Base-by-base conservation (phyloP, 1,284 basidiomycete species). In the Vanrija humicola region DNA sequence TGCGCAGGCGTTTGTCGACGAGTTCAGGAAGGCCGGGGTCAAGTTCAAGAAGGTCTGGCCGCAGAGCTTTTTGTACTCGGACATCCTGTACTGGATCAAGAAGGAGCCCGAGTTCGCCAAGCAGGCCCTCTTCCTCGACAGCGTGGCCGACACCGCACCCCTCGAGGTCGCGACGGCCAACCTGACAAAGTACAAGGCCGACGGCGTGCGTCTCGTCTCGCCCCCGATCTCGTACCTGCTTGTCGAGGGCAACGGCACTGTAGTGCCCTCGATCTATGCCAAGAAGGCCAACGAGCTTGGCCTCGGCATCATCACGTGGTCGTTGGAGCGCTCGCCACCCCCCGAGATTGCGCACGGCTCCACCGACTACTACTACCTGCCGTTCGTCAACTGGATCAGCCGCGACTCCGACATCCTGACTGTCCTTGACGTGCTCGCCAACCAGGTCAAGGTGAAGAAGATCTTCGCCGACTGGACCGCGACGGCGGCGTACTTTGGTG, bases 381-480 rank as follows among this genome's bases (percentile, higher is more conserved):
- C 48, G 14, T 56, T 52, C 39, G 44, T 39, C 19, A 23, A 38
- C 15, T 54, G 38, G n/a, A 28, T 63, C 43, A 38, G 46, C 34
- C 50, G 49, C 29, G 62, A 63, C 39, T 58, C 58, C 8, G 58
- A 63, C 52, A n/a, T 56, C 26, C 52, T 38, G 26, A 45, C 29
- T 10, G 51, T 58, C 23, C 38, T 63, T 19, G 62, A 63, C 48
- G 59, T 51, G 18, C 54, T 63, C 19, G 54, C 47, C 1, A 46
- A 43, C 25, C 46, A 63, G 45, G 56, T 52, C 28, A 54, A 54
- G 25, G 59, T 61, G 16, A 34, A 46, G 19, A 57, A 54, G 55
- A 39, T 58, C 26, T 63, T 63, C 39, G 50, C 55, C 18, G 62
- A 63, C 58, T 63, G 62, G 62, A 19, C 52, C 3, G 62, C 54